These are phyloP conservation scores for Cyclotella baltica DNA, from an alignment of 108 stramenopile genomes.

Conservation along the genomic window DNA sequence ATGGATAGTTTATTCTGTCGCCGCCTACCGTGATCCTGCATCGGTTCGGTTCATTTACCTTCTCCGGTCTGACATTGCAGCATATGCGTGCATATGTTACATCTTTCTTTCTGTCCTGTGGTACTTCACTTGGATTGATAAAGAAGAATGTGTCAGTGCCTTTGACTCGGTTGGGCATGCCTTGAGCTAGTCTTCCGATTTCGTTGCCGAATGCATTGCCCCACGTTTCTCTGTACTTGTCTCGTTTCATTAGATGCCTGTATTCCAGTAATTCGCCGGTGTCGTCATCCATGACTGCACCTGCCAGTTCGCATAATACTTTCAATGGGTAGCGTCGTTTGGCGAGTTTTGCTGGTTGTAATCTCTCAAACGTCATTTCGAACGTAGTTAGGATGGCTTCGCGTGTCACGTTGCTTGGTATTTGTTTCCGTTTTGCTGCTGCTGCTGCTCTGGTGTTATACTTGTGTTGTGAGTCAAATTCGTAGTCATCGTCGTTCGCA, in stretches of 20 bases:
- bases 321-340: background rate
- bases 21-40: background rate
- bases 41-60: no score
- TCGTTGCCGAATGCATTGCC: no score
- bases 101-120: background rate
- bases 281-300: no score
- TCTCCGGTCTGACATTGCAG: background rate
- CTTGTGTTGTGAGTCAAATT: background rate
- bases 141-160: background rate
- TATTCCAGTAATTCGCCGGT: no score
- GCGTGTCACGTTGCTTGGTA: background rate
- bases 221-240: no score
- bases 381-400: no score
- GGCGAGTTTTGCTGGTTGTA: background rate
- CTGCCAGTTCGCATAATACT: background rate
- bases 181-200: background rate
- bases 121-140: background rate
- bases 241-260: no score
- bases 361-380: background rate
- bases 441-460: background rate
- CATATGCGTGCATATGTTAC: background rate
- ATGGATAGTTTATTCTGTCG: no score
- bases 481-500: background rate
- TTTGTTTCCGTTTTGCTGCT: background rate
- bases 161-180: background rate